Evolutionary conservation across 768 basidiomycete species (phyloP), one percentile per base, ranked within the genome.

Genomic region (Serendipita sp.): DNA sequence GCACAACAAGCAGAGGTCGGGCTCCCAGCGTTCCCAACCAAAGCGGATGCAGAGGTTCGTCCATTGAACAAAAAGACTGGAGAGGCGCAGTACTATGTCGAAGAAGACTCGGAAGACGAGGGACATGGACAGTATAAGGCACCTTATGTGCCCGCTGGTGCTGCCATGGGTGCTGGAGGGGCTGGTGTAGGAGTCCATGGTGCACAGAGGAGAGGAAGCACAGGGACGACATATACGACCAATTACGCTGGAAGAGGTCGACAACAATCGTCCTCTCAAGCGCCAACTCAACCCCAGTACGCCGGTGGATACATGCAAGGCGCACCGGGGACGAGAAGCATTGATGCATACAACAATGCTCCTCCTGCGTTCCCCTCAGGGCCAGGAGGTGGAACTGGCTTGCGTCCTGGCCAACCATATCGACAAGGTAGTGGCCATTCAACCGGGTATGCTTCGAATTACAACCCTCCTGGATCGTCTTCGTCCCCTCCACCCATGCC

Each of bases 1-100:
- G 85, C 86, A 11, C 79, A 79, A 38, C 84, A 84, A 67, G 48
- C 44, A 66, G 88, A 89, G 74, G 76, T 76, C 64, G 90, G 90
- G 16, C 72, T 92, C 1, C 88, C 89, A 8, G 80, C 85, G 7
- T 89, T 91, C 74, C 75, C 56, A 30, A 60, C 56, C 28, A 41
- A 41, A 13, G 13, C 5, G 5, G 35, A 60, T 60, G 56, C 30
- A 4, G 56, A 60, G 34, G 11, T 30, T 10, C 30, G 28, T 30
- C 56, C 56, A 28, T 38, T 60, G 56, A 60, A 60, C 28, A 23
- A 32, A 60, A 60, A 60, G 34, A n/a, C 11, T n/a, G 48, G 48
- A 18, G 56, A 60, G 8, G 56, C 56, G 36, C 56, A 60, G 28
- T 60, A 60, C 30, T 60, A 60, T 3, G 56, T 60, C 2, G 56